Conservation (phyloP, 1,284 basidiomycete species). For the Leccinum pachyderme region DNA sequence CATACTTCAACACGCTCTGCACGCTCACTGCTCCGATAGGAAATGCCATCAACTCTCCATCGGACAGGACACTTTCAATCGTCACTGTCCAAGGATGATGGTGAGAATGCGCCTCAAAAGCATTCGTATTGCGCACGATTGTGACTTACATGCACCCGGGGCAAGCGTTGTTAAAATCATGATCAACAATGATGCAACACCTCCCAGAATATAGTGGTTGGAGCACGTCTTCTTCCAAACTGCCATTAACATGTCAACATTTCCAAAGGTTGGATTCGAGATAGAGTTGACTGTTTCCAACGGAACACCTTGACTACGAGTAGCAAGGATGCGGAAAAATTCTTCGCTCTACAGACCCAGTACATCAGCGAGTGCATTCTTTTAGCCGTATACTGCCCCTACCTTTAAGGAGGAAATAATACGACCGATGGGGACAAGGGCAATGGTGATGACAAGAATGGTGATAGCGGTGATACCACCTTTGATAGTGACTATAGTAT, state of each 20-base stretch:
- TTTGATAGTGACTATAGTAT: constrained; percentile 23
- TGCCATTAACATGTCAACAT: constrained; percentile 11
- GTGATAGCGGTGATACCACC: constrained; percentile 29
- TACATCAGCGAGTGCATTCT: not conserved
- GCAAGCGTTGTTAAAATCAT: constrained; percentile 23
- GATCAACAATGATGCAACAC: constrained; percentile 18
- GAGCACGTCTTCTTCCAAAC: constrained; percentile 23
- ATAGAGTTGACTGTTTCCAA: constrained; percentile 24
- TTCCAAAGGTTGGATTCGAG: constrained; percentile 27
- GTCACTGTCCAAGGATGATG: constrained; percentile 17
- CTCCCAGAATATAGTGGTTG: constrained; percentile 24
- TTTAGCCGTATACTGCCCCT: not conserved
- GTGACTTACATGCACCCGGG: constrained; percentile 25
- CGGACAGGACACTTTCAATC: constrained; percentile 22
- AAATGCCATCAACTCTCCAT: constrained; percentile 23
- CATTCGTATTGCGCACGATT: no score
- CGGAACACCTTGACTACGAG: constrained; percentile 20
- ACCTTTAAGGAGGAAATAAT: constrained; percentile 23
- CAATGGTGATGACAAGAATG: constrained; percentile 29
- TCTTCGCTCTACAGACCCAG: constrained; percentile 24
- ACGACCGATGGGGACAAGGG: constrained; percentile 23
- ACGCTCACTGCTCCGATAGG: constrained; percentile 20
- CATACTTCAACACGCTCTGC: constrained; percentile 29
- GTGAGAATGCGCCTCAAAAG: not conserved
- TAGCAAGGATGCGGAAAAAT: constrained; percentile 26